Conservation (phyloP, 1,284 basidiomycete genomes). For the Filobasidium uniguttulatum region DNA sequence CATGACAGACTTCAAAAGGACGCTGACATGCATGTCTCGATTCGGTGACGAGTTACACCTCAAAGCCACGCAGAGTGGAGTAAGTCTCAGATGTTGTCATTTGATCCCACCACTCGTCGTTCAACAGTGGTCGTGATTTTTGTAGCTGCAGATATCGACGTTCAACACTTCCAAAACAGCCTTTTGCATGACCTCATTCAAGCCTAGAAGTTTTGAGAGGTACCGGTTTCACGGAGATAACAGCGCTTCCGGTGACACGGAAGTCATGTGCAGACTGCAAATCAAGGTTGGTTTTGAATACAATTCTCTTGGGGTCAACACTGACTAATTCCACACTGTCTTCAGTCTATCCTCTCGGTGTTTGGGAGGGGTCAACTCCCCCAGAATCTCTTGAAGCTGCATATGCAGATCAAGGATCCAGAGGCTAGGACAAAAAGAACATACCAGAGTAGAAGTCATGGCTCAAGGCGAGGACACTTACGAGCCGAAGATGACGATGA, state of each 20-base stretch:
- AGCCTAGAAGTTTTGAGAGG: slow-evolving; percentile 25
- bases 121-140: not conserved
- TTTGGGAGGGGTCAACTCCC: slow-evolving; percentile 26
- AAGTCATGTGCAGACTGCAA: slow-evolving; percentile 30
- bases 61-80: slow-evolving; percentile 24
- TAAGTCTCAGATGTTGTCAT: no score
- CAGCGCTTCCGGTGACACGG: slow-evolving; percentile 17
- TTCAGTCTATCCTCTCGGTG: slow-evolving; percentile 32
- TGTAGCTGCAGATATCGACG: slow-evolving; percentile 17
- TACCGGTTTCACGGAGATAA: slow-evolving; percentile 20
- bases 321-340: not conserved
- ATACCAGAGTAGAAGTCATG: slow-evolving; percentile 6
- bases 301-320: not conserved
- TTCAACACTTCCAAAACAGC: slow-evolving; percentile 34
- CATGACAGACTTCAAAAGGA: slow-evolving; percentile 31
- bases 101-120: no score
- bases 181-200: slow-evolving; percentile 31
- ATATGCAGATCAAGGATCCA: slow-evolving; percentile 30
- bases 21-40: slow-evolving; percentile 32
- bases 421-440: slow-evolving; percentile 12
- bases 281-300: slow-evolving; percentile 34
- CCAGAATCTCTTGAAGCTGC: slow-evolving; percentile 27
- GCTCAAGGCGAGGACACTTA: slow-evolving; percentile 5
- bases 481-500: slow-evolving; percentile 17
- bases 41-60: slow-evolving; percentile 36